Base-by-base conservation (phyloP, 352 stramenopile species). In the Globisporangium barbulae region DNA sequence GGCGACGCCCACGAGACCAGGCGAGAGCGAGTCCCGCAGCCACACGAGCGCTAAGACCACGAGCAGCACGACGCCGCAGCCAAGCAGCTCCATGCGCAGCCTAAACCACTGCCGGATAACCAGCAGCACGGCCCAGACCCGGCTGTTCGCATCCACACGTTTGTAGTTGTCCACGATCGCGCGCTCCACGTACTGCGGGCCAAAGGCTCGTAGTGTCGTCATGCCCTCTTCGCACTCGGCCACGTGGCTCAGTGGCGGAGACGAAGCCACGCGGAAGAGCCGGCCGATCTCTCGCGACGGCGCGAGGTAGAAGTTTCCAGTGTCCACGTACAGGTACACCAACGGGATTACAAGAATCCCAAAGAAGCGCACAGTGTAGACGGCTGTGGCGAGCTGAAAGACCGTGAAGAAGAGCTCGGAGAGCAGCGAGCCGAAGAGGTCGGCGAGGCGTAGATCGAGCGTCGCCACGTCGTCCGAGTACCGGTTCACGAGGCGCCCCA, bases 401-500 rank as follows among this genome's bases (percentile, higher is more conserved):
- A 55, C 25, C 49, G 49, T 39, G 49, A 41, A 55, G 49, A 55
- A 55, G 28, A 55, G 19, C 25, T 39, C 49, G 15, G 28, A 55
- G 49, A 41, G 49, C 22, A 55, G 33, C 49, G 31, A 9, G 28
- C 28, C 25, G 15, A 66, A 7, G 4, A 60, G 25, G 8, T 39
- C 49, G 59, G 64, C 3, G 2, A 75, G 45, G 53, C 42, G 22
- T 54, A 77, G 12, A 7, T 65, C 33, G 8, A 72, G 15, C 12
- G 59, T 64, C 42, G 59, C 19, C 39, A 72, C 28, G 39, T 61
- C 31, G 33, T 47, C 33, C 9, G 21, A 47, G 76, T 97, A 98
- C 13, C 94, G 80, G 61, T 94, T 97, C 12, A 97, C 41, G 56
- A 98, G 91, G 56, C 90, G 75, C 1, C 91, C 90, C 25, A 95